Base-by-base conservation (phyloP, 768 basidiomycete genomes). In the Pleurotus tuber-regium region DNA sequence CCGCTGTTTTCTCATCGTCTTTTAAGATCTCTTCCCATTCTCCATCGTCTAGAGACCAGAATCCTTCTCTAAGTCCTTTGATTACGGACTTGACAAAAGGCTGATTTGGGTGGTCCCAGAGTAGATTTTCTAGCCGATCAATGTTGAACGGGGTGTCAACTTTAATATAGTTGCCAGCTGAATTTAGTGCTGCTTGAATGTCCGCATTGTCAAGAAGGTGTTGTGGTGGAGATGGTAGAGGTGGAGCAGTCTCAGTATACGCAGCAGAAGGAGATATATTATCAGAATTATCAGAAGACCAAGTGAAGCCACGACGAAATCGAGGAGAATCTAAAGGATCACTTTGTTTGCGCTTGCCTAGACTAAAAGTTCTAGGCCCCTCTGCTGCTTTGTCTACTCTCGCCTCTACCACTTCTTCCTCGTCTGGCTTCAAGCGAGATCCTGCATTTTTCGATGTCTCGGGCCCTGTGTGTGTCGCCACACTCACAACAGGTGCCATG, bases 21-120 rank as follows among this genome's bases (percentile, higher is more conserved):
- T n/a, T n/a, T n/a, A n/a, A n/a, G n/a, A n/a, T n/a, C n/a, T n/a
- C n/a, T 3, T 35, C 16, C 31, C 31, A 35, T 1, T 35, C 31
- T 3, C 31, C 31, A 21, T 63, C 24, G 2, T 63, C 63, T 29
- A 44, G 65, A 2, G 68, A 69, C 69, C 66, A 70, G 47, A 70
- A 68, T 0, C 68, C 66, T 10, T 66, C 52, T 1, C 59, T 18
- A 0, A 70, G 52, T 14, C 61, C 61, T 0, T 12, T 2, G 8
- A 52, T 50, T 1, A 70, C 60, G 6, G 63, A 69, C 2, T 48
- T 10, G 11, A 70, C 66, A 28, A 70, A 61, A 3, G 56, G 16
- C 6, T 29, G 58, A 50, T 70, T 70, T 0, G 69, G 68, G 48
- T 70, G 66, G 8, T 14, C 28, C 2, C 12, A 12, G 10, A 66